Conservation (phyloP, 306 rosid species). For the Casuarina cunninghamiana region DNA sequence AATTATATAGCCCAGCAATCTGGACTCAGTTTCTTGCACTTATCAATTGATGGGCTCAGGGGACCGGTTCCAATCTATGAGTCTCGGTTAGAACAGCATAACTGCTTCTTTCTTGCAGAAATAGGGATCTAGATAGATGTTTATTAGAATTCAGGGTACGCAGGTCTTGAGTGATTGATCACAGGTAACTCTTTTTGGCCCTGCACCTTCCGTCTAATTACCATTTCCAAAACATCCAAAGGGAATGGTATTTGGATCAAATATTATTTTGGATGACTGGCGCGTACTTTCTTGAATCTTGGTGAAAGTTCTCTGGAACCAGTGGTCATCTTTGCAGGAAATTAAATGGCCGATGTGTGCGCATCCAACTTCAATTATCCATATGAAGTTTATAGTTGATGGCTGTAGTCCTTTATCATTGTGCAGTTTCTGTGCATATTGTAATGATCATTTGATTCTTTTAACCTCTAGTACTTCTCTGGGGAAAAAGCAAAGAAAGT, state of each 20-base stretch:
- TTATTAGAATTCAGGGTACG: background rate
- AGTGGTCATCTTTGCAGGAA: too few species aligned
- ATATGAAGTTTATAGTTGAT: background rate
- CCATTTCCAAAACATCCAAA: background rate
- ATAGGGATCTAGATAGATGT: background rate
- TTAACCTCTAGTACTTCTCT: background rate
- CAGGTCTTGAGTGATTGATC: background rate
- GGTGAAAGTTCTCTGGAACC: background rate
- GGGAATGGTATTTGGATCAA: background rate
- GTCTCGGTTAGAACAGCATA: background rate
- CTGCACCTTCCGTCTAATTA: background rate
- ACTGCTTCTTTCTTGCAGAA: background rate
- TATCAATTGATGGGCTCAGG: background rate
- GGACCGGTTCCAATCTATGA: background rate
- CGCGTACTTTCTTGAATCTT: background rate
- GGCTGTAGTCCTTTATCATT: background rate
- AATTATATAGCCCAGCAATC: background rate
- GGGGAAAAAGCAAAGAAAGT: background rate
- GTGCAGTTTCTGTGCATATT: background rate
- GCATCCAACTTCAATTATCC: background rate
- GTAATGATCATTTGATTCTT: background rate
- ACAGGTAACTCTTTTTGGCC: background rate
- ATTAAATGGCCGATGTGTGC: too few species aligned
- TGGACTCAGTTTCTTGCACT: background rate
- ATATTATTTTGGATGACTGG: background rate